Conservation (phyloP, 441 rosid genomes). For the Pelargonium citronellum region DNA sequence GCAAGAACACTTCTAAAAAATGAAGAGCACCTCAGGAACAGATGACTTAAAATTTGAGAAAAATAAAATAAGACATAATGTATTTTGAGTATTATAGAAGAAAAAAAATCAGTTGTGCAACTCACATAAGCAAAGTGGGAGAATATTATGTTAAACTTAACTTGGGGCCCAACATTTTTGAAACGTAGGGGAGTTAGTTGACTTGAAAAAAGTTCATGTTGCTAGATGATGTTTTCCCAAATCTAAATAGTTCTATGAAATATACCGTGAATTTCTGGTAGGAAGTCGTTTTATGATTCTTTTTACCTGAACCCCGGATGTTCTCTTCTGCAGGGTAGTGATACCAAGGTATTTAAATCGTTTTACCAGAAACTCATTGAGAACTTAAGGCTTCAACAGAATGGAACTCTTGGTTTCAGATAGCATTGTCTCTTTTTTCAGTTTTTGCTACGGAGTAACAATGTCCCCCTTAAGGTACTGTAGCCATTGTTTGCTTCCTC, state of each 20-base stretch:
- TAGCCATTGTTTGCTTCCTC: neutral
- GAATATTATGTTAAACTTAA: too few species aligned
- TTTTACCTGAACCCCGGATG: neutral
- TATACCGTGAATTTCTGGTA: neutral
- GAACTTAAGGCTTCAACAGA: constrained; percentile 24
- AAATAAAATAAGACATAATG: too few species aligned
- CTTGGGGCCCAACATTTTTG: too few species aligned
- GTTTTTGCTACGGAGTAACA: neutral
- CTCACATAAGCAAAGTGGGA: too few species aligned
- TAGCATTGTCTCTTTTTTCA: constrained; percentile 9
- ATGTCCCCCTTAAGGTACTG: neutral
- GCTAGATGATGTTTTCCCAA: neutral
- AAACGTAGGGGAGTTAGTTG: too few species aligned
- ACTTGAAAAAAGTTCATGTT: too few species aligned
- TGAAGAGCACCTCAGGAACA: too few species aligned
- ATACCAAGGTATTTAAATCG: constrained; percentile 22
- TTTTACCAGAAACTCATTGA: constrained; percentile 27
- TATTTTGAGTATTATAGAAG: too few species aligned
- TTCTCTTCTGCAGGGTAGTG: constrained; percentile 20
- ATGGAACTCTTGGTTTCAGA: constrained; percentile 24
- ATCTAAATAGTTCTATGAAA: neutral
- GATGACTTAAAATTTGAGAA: too few species aligned
- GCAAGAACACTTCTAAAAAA: too few species aligned
- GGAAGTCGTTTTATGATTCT: neutral
- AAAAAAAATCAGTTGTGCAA: too few species aligned